Evolutionary conservation across 495 filamentous ascomycete species (phyloP), one percentile per base, ranked within the genome.

Genomic region (Hamigera avellanea): DNA sequence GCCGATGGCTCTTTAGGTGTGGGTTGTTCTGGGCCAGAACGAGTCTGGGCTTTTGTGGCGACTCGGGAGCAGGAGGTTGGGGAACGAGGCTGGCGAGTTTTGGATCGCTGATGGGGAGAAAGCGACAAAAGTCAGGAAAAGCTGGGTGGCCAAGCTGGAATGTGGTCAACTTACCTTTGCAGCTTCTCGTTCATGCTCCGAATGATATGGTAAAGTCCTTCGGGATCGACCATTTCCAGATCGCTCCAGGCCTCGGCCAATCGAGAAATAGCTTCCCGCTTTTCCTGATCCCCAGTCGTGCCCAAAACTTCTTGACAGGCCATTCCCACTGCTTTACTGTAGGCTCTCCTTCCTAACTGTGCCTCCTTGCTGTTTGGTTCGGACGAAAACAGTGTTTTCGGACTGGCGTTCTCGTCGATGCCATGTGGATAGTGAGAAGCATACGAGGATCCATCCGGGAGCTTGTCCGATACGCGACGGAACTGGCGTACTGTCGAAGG

Each of bases 401-500:
- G 58, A 10, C 55, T 64, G 17, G 39, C 40, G 37, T 73, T 75
- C 29, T 73, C 69, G 37, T 72, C 67, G 16, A 44, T 46, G 12
- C 38, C 69, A 36, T 48, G 50, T 14, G 39, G 40, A 13, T 46
- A 47, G 31, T 50, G 62, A 33, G 48, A 49, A 28, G 45, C 43
- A 35, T 47, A 57, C 30, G 52, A 54, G 35, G 48, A 52, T 30
- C 45, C 64, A 37, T 29, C 58, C 41, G 44, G 57, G 6, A 69
- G 76, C 41, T 74, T 73, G 44, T 81, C 78, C 6, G 86, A 91
- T 1, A 89, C 86, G 14, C 89, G 78, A 37, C 84, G 81, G 63
- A 95, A 95, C 33, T 88, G 81, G 19, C 86, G 79, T 33, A 89
- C 79, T 10, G 91, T 93, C 0, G 86, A 93, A 1, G 81, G 83